These are phyloP conservation scores for Phytophthora pluvialis DNA, from an alignment of 352 stramenopile species.

Conservation along the genomic window DNA sequence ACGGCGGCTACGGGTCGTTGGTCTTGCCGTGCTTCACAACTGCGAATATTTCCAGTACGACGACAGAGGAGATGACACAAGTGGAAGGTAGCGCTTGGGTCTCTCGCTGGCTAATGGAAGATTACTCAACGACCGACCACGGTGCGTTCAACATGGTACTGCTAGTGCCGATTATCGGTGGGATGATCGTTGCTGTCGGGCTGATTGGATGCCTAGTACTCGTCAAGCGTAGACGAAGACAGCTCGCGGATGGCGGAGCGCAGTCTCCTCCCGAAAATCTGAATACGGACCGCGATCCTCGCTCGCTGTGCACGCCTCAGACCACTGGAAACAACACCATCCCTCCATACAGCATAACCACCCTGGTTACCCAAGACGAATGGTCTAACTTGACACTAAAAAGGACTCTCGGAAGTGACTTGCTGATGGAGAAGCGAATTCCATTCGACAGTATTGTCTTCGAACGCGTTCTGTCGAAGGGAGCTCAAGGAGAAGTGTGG, in stretches of 20 bases:
- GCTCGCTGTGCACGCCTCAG: not conserved
- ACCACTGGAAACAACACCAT: not conserved
- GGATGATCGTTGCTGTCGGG: not conserved
- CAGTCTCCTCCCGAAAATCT: not conserved
- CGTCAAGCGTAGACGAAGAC: not conserved
- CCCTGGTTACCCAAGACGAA: not conserved
- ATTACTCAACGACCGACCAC: constrained; percentile 2
- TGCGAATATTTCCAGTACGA: constrained; percentile 1
- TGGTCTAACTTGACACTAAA: constrained; percentile 15
- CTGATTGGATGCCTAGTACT: constrained; percentile 7
- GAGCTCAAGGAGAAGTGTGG: constrained; percentile 59
- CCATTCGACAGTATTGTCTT: constrained; percentile 34
- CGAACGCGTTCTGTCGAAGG: constrained; percentile 36
- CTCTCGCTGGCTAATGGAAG: constrained; percentile 20
- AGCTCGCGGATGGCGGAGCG: not conserved
- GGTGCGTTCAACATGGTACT: constrained; percentile 12
- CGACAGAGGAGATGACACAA: not conserved
- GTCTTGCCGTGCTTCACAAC: constrained; percentile 25
- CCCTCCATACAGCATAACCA: not conserved
- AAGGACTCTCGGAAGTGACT: constrained; percentile 11
- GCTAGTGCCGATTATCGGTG: constrained; percentile 21
- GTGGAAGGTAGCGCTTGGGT: constrained; percentile 19
- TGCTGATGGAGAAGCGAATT: constrained; percentile 23
- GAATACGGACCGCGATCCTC: not conserved
- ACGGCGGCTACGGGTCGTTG: constrained; percentile 20